Conservation (phyloP, 2,329 filamentous ascomycete species). For the Fusarium redolens region DNA sequence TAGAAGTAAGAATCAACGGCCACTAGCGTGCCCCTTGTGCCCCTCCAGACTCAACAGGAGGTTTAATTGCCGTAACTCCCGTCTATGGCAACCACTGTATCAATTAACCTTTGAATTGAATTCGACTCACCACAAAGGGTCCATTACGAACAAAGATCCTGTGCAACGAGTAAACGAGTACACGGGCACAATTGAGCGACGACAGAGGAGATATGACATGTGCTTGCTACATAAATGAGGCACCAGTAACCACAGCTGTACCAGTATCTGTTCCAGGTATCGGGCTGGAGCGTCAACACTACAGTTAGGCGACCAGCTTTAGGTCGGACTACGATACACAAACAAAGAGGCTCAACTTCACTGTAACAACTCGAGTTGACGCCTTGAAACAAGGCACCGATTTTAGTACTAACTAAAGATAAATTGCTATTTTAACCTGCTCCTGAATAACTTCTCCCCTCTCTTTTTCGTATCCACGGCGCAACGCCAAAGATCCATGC, state of each 20-base stretch:
- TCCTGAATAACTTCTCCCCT: conserved; percentile 6
- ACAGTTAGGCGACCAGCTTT: neutral
- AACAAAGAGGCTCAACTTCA: conserved; percentile 18
- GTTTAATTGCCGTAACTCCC: conserved; percentile 30
- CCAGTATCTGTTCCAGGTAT: neutral
- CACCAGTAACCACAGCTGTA: neutral
- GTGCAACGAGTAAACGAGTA: neutral
- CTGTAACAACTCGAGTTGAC: conserved; percentile 14
- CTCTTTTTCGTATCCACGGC: conserved; percentile 33
- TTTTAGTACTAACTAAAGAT: neutral
- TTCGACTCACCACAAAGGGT: neutral
- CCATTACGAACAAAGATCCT: neutral
- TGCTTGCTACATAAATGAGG: neutral
- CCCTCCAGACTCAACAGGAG: conserved; percentile 14
- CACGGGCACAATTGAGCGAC: neutral
- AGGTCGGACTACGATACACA: conserved; percentile 2
- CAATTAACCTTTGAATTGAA: conserved; percentile 8
- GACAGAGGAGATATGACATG: neutral
- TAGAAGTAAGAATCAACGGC: conserved; percentile 37
- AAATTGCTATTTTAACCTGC: neutral
- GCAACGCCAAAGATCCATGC: conserved; percentile 34
- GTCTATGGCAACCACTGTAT: neutral
- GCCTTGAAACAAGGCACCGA: conserved; percentile 9
- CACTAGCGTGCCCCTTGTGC: conserved; percentile 38
- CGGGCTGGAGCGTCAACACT: neutral